These are phyloP conservation scores for Manihot esculenta DNA, from an alignment of 441 rosid genomes.

Conservation along the genomic window DNA sequence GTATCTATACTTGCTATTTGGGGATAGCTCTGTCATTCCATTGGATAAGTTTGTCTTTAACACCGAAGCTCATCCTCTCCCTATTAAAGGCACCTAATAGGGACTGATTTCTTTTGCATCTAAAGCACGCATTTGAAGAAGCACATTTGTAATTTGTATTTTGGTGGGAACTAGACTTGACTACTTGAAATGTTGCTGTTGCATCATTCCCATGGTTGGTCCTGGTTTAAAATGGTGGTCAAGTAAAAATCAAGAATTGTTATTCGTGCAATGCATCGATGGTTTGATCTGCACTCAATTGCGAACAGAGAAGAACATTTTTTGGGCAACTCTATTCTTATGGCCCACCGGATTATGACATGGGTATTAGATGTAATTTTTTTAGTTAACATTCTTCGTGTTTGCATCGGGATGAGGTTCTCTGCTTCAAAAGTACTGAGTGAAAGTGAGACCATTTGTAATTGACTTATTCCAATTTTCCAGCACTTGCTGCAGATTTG, in stretches of 20 bases:
- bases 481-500: slow-evolving; percentile 17
- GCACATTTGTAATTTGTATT: slow-evolving; percentile 13
- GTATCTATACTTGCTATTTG: slow-evolving; percentile 87
- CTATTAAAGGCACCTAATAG: slow-evolving; percentile 44
- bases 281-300: slow-evolving; percentile 21
- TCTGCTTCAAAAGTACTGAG: slow-evolving; percentile 25
- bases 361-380: slow-evolving; percentile 29
- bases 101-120: slow-evolving; percentile 12
- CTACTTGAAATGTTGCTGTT: slow-evolving; percentile 16
- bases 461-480: slow-evolving; percentile 26
- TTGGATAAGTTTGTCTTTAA: slow-evolving; percentile 85
- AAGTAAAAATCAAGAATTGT: slow-evolving; percentile 18
- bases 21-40: slow-evolving; percentile 65
- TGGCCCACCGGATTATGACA: slow-evolving; percentile 20
- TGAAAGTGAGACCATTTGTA: slow-evolving; percentile 29
- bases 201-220: slow-evolving; percentile 10
- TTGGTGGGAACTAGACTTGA: slow-evolving; percentile 6
- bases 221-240: slow-evolving; percentile 18
- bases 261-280: not conserved
- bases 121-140: slow-evolving; percentile 15
- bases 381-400: slow-evolving; percentile 21
- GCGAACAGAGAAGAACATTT: slow-evolving; percentile 16
- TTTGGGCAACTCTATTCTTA: slow-evolving; percentile 14
- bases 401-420: slow-evolving; percentile 22
- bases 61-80: slow-evolving; percentile 94